Percentiles rank a stretch among this genome's conserved stretches.
Conservation (phyloP, 1,139 yeast species). For the Yamadazyma buinensis region DNA sequence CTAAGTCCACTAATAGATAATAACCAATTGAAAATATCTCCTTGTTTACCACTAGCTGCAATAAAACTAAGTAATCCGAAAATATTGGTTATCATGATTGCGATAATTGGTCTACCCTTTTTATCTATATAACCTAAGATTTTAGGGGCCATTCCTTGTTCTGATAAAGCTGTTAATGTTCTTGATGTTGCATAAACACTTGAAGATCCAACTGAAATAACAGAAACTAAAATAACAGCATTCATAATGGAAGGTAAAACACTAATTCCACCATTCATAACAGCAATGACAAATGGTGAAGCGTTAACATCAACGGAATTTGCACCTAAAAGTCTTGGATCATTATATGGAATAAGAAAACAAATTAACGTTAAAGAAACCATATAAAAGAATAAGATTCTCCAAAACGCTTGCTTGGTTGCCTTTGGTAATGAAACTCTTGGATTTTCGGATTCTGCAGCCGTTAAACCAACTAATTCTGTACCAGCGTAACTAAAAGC, state of each 20-base stretch:
- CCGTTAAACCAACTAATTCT: slow-evolving; percentile 39
- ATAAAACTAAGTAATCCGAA: slow-evolving; percentile 40
- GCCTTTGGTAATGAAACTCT: slow-evolving; percentile 37
- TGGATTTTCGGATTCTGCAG: slow-evolving; percentile 41
- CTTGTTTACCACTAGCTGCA: slow-evolving; percentile 34
- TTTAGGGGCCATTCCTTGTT: slow-evolving; percentile 43
- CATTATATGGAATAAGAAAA: slow-evolving; percentile 33
- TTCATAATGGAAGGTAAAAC: slow-evolving; percentile 45
- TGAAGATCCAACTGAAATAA: slow-evolving; percentile 42
- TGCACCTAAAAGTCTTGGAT: slow-evolving; percentile 29
- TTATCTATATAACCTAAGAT: slow-evolving; percentile 38
- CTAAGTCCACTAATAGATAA: slow-evolving; percentile 37
- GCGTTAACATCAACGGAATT: slow-evolving; percentile 20
- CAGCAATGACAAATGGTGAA: slow-evolving; percentile 35
- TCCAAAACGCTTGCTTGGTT: slow-evolving; percentile 44
- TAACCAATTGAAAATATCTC: slow-evolving; percentile 33
- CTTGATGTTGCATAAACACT: slow-evolving; percentile 45
- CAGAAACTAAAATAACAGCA: slow-evolving; percentile 39
- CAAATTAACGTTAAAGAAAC: slow-evolving; percentile 37
- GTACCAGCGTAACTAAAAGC: slow-evolving; percentile 43
- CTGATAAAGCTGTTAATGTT: slow-evolving; percentile 38
- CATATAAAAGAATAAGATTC: slow-evolving; percentile 39
- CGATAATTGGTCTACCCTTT: slow-evolving; percentile 41
- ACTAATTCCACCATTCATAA: slow-evolving; percentile 48
- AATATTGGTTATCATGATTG: slow-evolving; percentile 32